phyloP scores from a whole-genome alignment of 495 filamentous ascomycete genomes.

The Baudoinia panamericana region DNA sequence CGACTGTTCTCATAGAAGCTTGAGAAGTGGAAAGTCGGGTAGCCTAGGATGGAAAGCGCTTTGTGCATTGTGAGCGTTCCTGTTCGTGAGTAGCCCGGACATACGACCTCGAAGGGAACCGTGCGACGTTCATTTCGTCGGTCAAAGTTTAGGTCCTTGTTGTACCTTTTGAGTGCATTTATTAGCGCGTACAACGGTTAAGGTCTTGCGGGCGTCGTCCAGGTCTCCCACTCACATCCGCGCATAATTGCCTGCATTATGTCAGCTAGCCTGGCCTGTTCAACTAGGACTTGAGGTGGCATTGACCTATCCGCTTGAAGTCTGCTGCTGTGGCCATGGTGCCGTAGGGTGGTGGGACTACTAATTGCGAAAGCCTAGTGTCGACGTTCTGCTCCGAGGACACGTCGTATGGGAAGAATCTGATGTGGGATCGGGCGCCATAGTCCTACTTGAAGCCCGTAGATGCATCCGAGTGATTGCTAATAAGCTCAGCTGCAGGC shows the following conservation, averaged over 20 bases:
- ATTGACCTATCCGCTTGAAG: constrained; percentile 4
- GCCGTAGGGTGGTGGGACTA: too few species aligned
- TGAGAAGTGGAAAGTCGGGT: constrained; percentile 9
- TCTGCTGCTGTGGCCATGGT: constrained; percentile 4
- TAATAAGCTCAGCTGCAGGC: too few species aligned
- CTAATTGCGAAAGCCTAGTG: too few species aligned
- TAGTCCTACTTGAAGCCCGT: too few species aligned
- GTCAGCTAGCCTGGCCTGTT: too few species aligned
- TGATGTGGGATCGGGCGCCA: too few species aligned
- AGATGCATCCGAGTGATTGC: too few species aligned
- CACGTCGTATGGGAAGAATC: too few species aligned
- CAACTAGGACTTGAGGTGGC: too few species aligned
- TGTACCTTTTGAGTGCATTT: background rate
- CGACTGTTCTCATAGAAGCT: background rate
- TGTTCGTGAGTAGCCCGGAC: constrained; percentile 14
- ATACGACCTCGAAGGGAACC: constrained; percentile 11
- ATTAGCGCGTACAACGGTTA: background rate
- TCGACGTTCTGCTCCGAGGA: too few species aligned
- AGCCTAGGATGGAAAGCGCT: constrained; percentile 10
- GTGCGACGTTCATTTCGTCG: background rate
- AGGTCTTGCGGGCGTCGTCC: background rate
- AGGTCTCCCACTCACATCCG: too few species aligned
- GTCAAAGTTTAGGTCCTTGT: constrained; percentile 2
- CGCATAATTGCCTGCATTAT: too few species aligned
- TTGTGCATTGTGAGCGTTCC: constrained; percentile 10